These are phyloP conservation scores for Boeremia lycopersici DNA, from an alignment of 2,329 filamentous ascomycete species.

Conservation along the genomic window DNA sequence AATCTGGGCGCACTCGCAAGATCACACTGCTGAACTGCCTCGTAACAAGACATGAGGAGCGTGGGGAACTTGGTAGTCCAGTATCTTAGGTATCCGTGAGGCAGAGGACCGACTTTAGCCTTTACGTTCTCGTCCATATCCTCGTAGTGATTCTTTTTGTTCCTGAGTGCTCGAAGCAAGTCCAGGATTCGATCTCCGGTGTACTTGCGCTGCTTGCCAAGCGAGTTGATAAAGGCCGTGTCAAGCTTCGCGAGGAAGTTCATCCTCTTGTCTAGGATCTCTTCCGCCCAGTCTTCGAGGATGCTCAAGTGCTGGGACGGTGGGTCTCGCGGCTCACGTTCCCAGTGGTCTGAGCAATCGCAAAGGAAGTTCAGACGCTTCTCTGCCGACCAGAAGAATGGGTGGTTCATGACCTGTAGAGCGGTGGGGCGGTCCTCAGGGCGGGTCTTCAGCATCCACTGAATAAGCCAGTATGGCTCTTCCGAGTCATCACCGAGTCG, in stretches of 20 bases:
- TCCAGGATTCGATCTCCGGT: conserved; percentile 83
- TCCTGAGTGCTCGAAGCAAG: conserved; percentile 83
- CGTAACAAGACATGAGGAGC: conserved; percentile 78
- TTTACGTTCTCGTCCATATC: conserved; percentile 87
- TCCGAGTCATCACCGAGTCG: conserved; percentile 83
- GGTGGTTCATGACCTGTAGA: conserved; percentile 82
- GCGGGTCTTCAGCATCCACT: conserved; percentile 74
- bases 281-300: conserved; percentile 57
- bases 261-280: conserved; percentile 60
- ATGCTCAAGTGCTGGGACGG: conserved; percentile 70
- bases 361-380: conserved; percentile 92
- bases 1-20: conserved; percentile 71
- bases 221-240: conserved; percentile 81
- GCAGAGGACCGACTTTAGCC: conserved; percentile 72
- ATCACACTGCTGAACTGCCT: conserved; percentile 70
- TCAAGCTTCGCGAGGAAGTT: conserved; percentile 83
- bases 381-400: conserved; percentile 94
- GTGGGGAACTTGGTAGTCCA: conserved; percentile 82
- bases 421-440: conserved; percentile 74
- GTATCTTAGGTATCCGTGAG: conserved; percentile 81
- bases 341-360: conserved; percentile 94
- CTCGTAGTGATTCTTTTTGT: conserved; percentile 98
- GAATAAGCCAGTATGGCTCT: conserved; percentile 86
- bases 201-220: conserved; percentile 96
- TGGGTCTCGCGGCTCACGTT: conserved; percentile 86